Conservation (phyloP, 768 basidiomycete species). For the Kwoniella europaea region DNA sequence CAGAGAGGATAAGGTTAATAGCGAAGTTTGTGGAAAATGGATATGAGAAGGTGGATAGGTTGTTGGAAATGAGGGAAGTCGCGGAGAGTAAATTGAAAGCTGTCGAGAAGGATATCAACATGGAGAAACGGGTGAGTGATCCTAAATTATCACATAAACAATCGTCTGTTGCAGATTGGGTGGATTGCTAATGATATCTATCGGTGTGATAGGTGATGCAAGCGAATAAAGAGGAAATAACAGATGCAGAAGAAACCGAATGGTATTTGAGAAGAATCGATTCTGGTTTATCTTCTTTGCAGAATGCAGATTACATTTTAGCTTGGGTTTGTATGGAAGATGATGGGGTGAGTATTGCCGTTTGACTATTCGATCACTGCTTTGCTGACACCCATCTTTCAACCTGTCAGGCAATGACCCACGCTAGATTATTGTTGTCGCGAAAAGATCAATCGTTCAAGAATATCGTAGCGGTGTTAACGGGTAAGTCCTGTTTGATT, state of each 20-base stretch:
- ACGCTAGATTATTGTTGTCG: slow-evolving; percentile 74
- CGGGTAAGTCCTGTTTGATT: slow-evolving; percentile 62
- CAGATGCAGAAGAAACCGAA: slow-evolving; percentile 69
- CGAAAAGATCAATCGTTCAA: slow-evolving; percentile 73
- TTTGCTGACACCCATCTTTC: not conserved
- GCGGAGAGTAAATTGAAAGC: slow-evolving; percentile 67
- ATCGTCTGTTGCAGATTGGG: not conserved
- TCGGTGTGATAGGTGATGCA: slow-evolving; percentile 62
- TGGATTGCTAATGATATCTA: not conserved
- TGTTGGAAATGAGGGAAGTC: slow-evolving; percentile 82
- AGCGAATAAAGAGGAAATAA: slow-evolving; percentile 66
- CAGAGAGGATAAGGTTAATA: slow-evolving; percentile 77
- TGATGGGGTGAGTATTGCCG: slow-evolving; percentile 74
- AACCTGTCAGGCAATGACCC: slow-evolving; percentile 70
- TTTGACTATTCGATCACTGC: slow-evolving; percentile 3
- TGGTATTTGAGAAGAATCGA: slow-evolving; percentile 89
- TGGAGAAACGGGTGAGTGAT: slow-evolving; percentile 69
- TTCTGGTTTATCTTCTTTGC: slow-evolving; percentile 82
- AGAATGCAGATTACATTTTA: slow-evolving; percentile 89
- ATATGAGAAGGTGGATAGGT: slow-evolving; percentile 93
- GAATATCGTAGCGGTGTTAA: slow-evolving; percentile 74
- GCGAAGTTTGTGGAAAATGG: slow-evolving; percentile 91
- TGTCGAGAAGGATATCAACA: slow-evolving; percentile 71
- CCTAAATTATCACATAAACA: not conserved
- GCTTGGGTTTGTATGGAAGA: slow-evolving; percentile 98